A percentile compares a stretch with the other conserved stretches of the same genome.
phyloP scores from a whole-genome alignment of 139 green algal species.

The Mesotaenium endlicherianum region DNA sequence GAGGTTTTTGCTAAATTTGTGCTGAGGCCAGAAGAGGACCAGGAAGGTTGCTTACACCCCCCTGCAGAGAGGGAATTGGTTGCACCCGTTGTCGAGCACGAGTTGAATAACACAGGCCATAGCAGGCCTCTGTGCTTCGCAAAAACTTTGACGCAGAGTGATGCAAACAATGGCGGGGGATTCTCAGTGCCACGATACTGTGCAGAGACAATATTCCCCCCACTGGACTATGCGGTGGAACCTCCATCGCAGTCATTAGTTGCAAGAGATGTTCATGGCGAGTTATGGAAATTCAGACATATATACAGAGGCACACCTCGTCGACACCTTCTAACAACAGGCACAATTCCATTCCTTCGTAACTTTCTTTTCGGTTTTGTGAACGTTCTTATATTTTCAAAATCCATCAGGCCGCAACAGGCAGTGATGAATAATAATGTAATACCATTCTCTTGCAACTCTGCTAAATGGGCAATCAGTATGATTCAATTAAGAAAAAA shows the following conservation, averaged over 20 bases:
- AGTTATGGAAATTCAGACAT: neutral
- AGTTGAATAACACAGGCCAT: too few species aligned
- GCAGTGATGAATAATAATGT: too few species aligned
- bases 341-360: too few species aligned
- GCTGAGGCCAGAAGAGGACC: neutral
- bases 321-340: neutral
- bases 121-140: neutral
- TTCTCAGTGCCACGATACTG: neutral
- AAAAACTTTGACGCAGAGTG: neutral
- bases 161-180: neutral
- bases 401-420: too few species aligned
- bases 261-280: neutral
- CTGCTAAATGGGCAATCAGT: too few species aligned
- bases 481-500: too few species aligned
- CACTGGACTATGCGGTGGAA: neutral
- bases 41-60: neutral
- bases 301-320: neutral
- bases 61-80: too few species aligned
- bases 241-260: neutral
- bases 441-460: too few species aligned
- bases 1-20: neutral
- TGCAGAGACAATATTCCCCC: neutral
- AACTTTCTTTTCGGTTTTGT: too few species aligned
- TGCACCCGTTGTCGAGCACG: too few species aligned
- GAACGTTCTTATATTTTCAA: too few species aligned